Evolutionary conservation across 2,329 filamentous ascomycete species (phyloP), one percentile per base, ranked within the genome.

Genomic region (Fusarium pininemorale): DNA sequence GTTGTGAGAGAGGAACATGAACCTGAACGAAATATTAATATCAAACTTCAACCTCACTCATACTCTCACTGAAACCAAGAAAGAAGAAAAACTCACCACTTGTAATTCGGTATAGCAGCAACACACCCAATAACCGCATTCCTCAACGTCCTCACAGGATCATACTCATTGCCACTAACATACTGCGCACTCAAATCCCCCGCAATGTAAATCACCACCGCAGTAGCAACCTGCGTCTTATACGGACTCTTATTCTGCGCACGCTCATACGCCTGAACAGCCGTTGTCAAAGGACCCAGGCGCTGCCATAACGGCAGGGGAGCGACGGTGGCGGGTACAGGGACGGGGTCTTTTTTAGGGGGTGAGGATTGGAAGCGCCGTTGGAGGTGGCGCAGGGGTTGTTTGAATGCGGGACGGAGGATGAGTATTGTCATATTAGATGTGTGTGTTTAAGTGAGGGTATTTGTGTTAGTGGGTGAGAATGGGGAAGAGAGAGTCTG

Each of bases 111-210:
- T 66, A 98, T 93, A 24, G 92, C 91, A 16, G 89, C 89, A 54
- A 92, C 84, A 5, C 89, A 90, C 7, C 94, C 94, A 64, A 98
- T 96, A 7, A 90, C 80, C 78, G 98, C 82, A 65, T 94, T 92
- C 59, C 95, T 87, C 63, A 89, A 80, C 1, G 94, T 96, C 50
- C 94, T 87, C 64, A 85, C 83, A 7, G 90, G 88, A 79, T 94
- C 91, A 79, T 96, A 95, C 7, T 86, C 85, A 73, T 87, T 85
- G 28, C 85, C 86, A 66, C 84, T 83, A 73, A 97, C 90, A 65
- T 87, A 86, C 83, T 97, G 95, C 51, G 94, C 94, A 50, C 90
- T 91, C 62, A 96, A 75, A 81, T 97, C 95, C 14, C 93, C 94
- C 56, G 90, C 88, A 44, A 95, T 87, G 80, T 95, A 98, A 67